Evolutionary conservation across 306 rosid genomes (phyloP).

Genomic region (Clitoria ternatea): DNA sequence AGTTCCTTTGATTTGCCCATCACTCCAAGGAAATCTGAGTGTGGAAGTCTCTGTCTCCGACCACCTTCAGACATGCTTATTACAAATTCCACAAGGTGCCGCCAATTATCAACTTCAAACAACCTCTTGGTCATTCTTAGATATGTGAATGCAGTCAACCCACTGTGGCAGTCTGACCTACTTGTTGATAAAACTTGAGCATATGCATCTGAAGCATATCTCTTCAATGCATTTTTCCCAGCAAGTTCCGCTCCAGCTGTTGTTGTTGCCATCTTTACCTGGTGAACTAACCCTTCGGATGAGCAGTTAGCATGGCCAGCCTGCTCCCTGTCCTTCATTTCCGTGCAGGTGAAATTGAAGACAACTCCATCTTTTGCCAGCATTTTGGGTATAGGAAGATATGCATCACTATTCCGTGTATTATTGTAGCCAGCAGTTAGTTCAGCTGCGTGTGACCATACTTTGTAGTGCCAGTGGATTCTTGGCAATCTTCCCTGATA

Average conservation of each 20-base stretch:
- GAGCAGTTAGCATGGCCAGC: conserved; percentile 71
- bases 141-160: conserved; percentile 72
- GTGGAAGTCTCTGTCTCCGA: conserved; percentile 42
- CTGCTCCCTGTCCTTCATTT: conserved; percentile 86
- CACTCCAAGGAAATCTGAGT: conserved; percentile 45
- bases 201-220: conserved; percentile 74
- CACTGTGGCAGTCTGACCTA: conserved; percentile 61
- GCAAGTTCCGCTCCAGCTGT: conserved; percentile 65
- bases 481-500: conserved; percentile 89
- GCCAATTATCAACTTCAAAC: conserved; percentile 78
- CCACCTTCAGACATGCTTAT: conserved; percentile 78
- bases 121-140: conserved; percentile 82
- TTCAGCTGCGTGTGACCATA: conserved; percentile 88
- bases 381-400: conserved; percentile 61
- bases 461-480: conserved; percentile 55
- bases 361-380: conserved; percentile 59
- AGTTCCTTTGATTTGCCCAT: conserved; percentile 54
- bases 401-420: conserved; percentile 66
- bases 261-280: conserved; percentile 68
- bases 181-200: conserved; percentile 72
- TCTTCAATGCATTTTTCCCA: conserved; percentile 89
- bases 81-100: conserved; percentile 68
- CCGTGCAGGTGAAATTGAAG: conserved; percentile 95
- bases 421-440: conserved; percentile 91
- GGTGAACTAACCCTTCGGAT: conserved; percentile 80